Conservation (phyloP, 306 rosid genomes). For the Glycine latifolia region DNA sequence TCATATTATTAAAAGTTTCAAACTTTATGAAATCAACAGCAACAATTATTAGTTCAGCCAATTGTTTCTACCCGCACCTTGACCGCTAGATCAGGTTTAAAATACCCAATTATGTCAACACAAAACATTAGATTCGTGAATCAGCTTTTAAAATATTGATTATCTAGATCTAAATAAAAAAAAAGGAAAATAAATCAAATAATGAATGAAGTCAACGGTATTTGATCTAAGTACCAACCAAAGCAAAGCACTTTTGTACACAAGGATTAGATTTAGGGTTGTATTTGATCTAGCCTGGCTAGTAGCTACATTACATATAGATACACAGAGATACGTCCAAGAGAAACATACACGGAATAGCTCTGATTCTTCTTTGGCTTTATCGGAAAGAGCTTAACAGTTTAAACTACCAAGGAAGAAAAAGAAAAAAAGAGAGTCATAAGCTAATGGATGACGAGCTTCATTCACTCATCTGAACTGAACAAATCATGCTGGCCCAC, state of each 20-base stretch:
- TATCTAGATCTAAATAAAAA: neutral
- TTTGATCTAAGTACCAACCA: neutral
- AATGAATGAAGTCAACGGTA: neutral
- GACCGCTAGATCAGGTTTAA: neutral
- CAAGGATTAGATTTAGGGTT: neutral
- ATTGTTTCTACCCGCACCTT: neutral
- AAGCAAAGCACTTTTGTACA: constrained; percentile 4
- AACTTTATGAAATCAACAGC: constrained; percentile 44
- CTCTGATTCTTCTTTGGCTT: constrained; percentile 54
- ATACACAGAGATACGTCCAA: constrained; percentile 11
- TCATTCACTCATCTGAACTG: constrained; percentile 17
- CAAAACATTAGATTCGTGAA: neutral
- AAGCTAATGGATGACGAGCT: constrained; percentile 34
- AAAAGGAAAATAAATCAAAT: neutral
- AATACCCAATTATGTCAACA: neutral
- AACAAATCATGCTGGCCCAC: constrained; percentile 31
- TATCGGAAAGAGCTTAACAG: constrained; percentile 59
- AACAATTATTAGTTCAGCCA: constrained; percentile 18
- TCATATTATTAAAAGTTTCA: constrained; percentile 41
- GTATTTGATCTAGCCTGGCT: neutral
- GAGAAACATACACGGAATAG: constrained; percentile 45
- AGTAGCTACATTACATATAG: neutral
- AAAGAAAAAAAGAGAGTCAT: constrained; percentile 22
- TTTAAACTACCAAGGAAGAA: constrained; percentile 44
- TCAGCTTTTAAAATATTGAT: constrained; percentile 3